A percentile compares a stretch with the other conserved stretches of the same genome.
These are phyloP conservation scores for Themeda triandra DNA, from an alignment of 176 grass and related monocot species.

Conservation along the genomic window DNA sequence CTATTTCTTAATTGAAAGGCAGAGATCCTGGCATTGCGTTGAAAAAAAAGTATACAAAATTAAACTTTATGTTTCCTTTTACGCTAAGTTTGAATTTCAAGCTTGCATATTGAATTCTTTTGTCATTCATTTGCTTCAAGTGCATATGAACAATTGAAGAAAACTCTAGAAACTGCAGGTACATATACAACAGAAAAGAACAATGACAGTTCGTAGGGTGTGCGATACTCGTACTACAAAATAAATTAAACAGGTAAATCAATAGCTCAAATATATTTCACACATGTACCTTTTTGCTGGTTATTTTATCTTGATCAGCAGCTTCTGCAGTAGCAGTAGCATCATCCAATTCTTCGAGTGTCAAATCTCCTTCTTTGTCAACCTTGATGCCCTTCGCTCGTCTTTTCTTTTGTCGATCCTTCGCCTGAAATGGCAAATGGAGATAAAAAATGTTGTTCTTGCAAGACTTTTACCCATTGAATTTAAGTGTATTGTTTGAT, in stretches of 20 bases:
- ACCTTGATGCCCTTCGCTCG: slow-evolving; percentile 79
- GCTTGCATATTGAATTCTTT: slow-evolving; percentile 10
- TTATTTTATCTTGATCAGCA: slow-evolving; percentile 53
- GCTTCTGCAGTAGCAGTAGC: slow-evolving; percentile 43
- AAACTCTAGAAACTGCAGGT: not conserved
- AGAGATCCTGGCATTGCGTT: not conserved
- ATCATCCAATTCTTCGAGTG: slow-evolving; percentile 77
- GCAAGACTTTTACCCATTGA: not conserved
- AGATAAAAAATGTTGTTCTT: not conserved
- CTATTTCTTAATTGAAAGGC: not conserved
- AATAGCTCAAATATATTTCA: not conserved
- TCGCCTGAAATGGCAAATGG: slow-evolving; percentile 54
- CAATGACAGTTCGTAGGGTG: not conserved
- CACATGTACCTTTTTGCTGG: slow-evolving; percentile 73
- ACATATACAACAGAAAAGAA: slow-evolving; percentile 12
- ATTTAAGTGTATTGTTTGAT: slow-evolving; percentile 8
- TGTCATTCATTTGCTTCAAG: not conserved
- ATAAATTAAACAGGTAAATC: slow-evolving; percentile 3
- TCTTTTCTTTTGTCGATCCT: slow-evolving; percentile 86
- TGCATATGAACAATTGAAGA: not conserved
- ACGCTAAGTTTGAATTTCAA: slow-evolving; percentile 13
- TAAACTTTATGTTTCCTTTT: not conserved
- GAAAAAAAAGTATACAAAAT: not conserved
- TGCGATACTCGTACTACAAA: not conserved
- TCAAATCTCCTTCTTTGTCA: slow-evolving; percentile 86